These are phyloP conservation scores for Saccharomycopsis crataegensis DNA, from an alignment of 1,139 yeast genomes.

Conservation along the genomic window DNA sequence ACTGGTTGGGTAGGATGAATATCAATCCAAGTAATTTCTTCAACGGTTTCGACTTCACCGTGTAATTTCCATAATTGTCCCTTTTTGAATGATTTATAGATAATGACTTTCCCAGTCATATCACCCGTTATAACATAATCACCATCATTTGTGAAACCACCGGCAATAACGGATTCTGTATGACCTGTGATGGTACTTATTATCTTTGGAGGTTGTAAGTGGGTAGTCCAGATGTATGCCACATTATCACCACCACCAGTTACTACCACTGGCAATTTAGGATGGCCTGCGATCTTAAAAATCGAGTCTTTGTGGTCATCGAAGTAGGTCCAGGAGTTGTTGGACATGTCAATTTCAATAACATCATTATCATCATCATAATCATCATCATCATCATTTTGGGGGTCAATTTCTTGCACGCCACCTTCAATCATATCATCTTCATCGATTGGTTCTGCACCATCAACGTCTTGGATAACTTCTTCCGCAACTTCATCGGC, in stretches of 20 bases:
- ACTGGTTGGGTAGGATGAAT: slow-evolving; percentile 71
- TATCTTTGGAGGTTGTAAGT: slow-evolving; percentile 71
- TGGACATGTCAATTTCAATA: slow-evolving; percentile 66
- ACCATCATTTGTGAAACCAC: slow-evolving; percentile 81
- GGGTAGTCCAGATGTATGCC: slow-evolving; percentile 89
- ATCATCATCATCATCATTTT: slow-evolving; percentile 31
- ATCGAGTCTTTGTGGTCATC: slow-evolving; percentile 84
- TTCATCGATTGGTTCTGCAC: slow-evolving; percentile 34
- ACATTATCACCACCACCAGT: slow-evolving; percentile 91
- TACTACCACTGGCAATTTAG: slow-evolving; percentile 70
- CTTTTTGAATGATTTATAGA: slow-evolving; percentile 61
- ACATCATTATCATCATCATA: slow-evolving; percentile 34
- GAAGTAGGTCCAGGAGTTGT: slow-evolving; percentile 83
- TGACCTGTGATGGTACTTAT: slow-evolving; percentile 73
- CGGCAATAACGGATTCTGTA: slow-evolving; percentile 80
- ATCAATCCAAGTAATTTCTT: slow-evolving; percentile 71
- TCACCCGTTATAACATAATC: slow-evolving; percentile 79
- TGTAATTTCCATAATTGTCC: slow-evolving; percentile 77
- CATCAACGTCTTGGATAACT: slow-evolving; percentile 36
- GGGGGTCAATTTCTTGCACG: slow-evolving; percentile 21
- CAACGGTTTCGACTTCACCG: slow-evolving; percentile 63
- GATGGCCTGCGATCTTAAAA: slow-evolving; percentile 72
- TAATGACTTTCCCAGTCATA: slow-evolving; percentile 82
- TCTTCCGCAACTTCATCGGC: slow-evolving; percentile 57
- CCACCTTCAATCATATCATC: slow-evolving; percentile 28